Percentiles rank a stretch among this genome's conserved stretches.
These are phyloP conservation scores for Monilinia fructigena DNA, from an alignment of 2,329 filamentous ascomycete species.

Conservation along the genomic window DNA sequence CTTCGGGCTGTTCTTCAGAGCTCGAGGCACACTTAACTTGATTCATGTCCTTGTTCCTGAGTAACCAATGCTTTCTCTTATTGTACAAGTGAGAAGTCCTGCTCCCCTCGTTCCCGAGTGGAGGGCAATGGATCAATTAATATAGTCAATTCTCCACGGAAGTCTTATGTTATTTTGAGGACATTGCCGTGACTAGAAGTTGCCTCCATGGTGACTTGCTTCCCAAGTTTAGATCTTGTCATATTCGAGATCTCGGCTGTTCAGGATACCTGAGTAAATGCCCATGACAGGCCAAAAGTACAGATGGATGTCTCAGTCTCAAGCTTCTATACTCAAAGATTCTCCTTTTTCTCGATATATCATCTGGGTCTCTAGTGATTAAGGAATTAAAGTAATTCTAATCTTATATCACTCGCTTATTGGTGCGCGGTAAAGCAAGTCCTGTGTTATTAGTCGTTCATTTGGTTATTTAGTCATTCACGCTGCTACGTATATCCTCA, in stretches of 20 bases:
- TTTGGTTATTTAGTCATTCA: slow-evolving; percentile 1
- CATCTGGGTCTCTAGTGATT: no score
- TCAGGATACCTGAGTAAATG: background rate
- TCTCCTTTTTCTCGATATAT: background rate
- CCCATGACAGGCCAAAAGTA: background rate
- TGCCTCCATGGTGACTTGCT: background rate
- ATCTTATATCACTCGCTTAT: background rate
- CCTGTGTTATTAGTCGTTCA: background rate
- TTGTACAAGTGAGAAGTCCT: background rate
- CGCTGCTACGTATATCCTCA: background rate
- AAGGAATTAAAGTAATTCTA: background rate
- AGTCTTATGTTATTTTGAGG: background rate
- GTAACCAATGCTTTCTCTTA: background rate
- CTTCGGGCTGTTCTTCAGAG: no score
- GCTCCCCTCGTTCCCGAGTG: background rate
- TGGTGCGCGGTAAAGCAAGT: background rate
- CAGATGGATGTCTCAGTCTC: no score
- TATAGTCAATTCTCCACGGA: background rate
- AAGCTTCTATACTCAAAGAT: background rate
- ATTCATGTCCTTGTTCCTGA: background rate
- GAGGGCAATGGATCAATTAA: background rate
- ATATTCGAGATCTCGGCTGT: background rate
- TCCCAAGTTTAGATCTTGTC: background rate
- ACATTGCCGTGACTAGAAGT: background rate
- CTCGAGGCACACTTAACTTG: background rate